phyloP scores from a whole-genome alignment of 2,329 filamentous ascomycete species.

The Tolypocladium album region DNA sequence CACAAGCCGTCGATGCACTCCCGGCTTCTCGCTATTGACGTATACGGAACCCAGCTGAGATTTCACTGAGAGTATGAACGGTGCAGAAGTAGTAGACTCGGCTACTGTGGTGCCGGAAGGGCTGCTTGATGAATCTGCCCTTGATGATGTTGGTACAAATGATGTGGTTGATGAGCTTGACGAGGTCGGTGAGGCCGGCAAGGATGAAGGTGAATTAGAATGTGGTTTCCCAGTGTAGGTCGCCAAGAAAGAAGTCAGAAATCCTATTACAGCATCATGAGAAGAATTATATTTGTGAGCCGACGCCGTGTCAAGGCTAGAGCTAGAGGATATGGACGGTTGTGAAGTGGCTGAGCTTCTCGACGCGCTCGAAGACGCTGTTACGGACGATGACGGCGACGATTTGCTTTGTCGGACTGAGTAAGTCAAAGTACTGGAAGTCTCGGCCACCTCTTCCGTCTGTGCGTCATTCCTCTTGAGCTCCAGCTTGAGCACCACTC shows the following conservation, averaged over 20 bases:
- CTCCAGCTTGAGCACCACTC: constrained; percentile 8
- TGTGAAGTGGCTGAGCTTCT: not conserved
- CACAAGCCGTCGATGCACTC: constrained; percentile 6
- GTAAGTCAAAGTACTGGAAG: not conserved
- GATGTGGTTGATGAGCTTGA: not conserved
- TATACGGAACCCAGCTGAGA: constrained; percentile 8
- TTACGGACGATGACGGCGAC: too few species aligned
- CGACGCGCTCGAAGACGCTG: not conserved
- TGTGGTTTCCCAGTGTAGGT: not conserved
- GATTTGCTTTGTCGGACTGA: not conserved
- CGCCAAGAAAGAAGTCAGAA: not conserved
- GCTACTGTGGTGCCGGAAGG: not conserved
- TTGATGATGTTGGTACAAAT: not conserved
- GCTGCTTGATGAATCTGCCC: not conserved
- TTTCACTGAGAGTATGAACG: constrained; percentile 5
- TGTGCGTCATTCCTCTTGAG: not conserved
- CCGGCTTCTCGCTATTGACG: not conserved
- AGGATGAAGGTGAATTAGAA: not conserved
- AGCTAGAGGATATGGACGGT: not conserved
- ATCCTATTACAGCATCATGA: too few species aligned
- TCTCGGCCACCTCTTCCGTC: not conserved
- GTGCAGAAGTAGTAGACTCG: constrained; percentile 1
- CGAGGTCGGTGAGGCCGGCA: not conserved
- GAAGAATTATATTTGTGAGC: too few species aligned
- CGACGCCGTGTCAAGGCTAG: not conserved